Conservation (phyloP, 495 filamentous ascomycete genomes). For the Letharia columbiana region DNA sequence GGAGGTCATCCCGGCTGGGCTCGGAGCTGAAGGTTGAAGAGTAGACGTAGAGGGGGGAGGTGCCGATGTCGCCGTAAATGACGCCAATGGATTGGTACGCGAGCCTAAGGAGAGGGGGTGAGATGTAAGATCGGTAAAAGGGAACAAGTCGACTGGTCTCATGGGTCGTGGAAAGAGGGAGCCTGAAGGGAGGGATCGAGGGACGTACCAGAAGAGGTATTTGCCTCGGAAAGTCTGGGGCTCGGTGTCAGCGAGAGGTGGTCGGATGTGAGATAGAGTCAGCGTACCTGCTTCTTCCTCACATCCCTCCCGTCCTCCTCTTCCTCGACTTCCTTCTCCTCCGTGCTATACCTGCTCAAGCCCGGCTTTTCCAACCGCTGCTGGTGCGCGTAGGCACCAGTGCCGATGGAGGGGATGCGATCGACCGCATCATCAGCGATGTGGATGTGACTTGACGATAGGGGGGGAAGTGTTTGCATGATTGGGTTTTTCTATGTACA, state of each 20-base stretch:
- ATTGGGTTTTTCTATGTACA: no score
- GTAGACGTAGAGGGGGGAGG: conserved; percentile 63
- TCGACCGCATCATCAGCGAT: conserved; percentile 2
- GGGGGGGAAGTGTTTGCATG: conserved; percentile 7
- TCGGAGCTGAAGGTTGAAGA: conserved; percentile 56
- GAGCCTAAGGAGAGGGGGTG: conserved; percentile 32
- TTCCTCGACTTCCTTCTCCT: conserved; percentile 16
- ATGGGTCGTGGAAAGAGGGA: not conserved
- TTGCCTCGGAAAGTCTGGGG: conserved; percentile 17
- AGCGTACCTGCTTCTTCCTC: conserved; percentile 23
- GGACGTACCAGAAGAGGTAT: conserved; percentile 22
- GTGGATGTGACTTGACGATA: not conserved
- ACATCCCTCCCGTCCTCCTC: conserved; percentile 31
- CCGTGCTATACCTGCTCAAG: not conserved
- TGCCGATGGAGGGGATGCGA: conserved; percentile 1
- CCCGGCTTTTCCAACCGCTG: not conserved
- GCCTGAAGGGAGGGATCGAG: not conserved
- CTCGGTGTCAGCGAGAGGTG: not conserved
- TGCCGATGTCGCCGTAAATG: conserved; percentile 73
- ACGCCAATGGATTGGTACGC: conserved; percentile 63
- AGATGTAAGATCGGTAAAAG: not conserved
- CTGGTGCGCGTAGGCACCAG: not conserved
- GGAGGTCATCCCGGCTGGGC: conserved; percentile 51
- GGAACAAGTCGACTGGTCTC: not conserved
- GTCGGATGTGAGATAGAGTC: not conserved